Conservation (phyloP, 495 filamentous ascomycete genomes). For the Trichocladium antarcticum region DNA sequence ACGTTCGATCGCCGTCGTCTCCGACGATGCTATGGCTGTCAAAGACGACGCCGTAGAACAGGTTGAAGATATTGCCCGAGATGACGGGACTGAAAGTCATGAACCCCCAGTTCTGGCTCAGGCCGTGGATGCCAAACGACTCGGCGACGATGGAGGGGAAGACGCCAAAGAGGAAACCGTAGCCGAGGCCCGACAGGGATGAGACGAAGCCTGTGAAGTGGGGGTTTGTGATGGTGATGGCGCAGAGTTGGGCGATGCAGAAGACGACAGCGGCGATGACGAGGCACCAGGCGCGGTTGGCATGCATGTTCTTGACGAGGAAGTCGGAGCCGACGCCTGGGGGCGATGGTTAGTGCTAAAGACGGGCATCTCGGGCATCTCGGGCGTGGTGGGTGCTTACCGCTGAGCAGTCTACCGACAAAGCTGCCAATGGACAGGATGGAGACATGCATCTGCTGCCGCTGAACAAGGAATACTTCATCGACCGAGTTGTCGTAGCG, state of each 20-base stretch:
- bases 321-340: conserved; percentile 84
- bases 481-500: conserved; percentile 65
- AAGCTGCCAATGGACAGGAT: conserved; percentile 82
- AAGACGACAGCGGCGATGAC: conserved; percentile 69
- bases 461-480: conserved; percentile 64
- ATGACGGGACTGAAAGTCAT: conserved; percentile 84
- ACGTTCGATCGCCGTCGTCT: conserved; percentile 58
- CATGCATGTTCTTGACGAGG: conserved; percentile 64
- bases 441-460: conserved; percentile 87
- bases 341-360: conserved; percentile 1
- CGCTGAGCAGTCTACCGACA: conserved; percentile 63
- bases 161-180: conserved; percentile 91
- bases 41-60: conserved; percentile 73
- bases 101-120: conserved; percentile 85
- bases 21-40: conserved; percentile 65
- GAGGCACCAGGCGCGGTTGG: conserved; percentile 82
- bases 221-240: conserved; percentile 68
- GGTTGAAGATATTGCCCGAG: conserved; percentile 81
- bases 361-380: not conserved
- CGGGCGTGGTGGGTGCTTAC: conserved; percentile 30
- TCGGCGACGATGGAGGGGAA: conserved; percentile 88
- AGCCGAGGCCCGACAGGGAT: conserved; percentile 73
- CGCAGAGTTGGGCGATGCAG: conserved; percentile 67
- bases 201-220: conserved; percentile 68
- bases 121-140: conserved; percentile 79